Evolutionary conservation across 345 rosid species (phyloP).

Genomic region (Bruguiera gymnorhiza): DNA sequence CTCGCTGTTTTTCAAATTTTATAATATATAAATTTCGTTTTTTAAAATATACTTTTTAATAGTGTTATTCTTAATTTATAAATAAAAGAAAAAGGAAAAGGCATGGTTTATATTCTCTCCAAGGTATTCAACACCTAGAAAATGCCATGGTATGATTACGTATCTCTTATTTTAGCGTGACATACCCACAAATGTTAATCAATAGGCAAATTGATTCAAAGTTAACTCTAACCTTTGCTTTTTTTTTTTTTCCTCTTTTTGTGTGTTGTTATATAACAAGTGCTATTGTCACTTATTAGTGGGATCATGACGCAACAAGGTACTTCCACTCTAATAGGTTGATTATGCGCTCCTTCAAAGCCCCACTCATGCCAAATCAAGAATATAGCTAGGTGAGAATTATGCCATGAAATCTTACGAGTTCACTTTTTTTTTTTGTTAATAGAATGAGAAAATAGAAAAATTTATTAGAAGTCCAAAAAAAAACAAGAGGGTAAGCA

Average conservation of each 20-base stretch:
- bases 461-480: no score
- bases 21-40: no score
- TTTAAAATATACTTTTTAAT: no score
- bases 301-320: slow-evolving; percentile 4
- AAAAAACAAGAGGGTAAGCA: no score
- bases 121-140: slow-evolving; percentile 11
- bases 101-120: slow-evolving; percentile 11
- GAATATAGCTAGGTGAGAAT: background rate
- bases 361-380: slow-evolving; percentile 11
- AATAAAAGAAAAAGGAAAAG: background rate
- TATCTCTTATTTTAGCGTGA: no score
- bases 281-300: background rate
- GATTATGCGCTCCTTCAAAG: slow-evolving; percentile 8
- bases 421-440: no score
- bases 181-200: no score
- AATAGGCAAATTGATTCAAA: no score
- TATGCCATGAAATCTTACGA: background rate
- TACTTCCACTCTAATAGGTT: slow-evolving; percentile 7
- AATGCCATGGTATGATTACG: slow-evolving; percentile 11
- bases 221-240: background rate
- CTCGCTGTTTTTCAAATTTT: no score
- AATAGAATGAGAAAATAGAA: no score
- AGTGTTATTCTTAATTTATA: no score
- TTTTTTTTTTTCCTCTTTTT: background rate
- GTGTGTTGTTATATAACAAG: background rate